Conservation (phyloP, 2,329 filamentous ascomycete genomes). For the Thermoascus crustaceus region DNA sequence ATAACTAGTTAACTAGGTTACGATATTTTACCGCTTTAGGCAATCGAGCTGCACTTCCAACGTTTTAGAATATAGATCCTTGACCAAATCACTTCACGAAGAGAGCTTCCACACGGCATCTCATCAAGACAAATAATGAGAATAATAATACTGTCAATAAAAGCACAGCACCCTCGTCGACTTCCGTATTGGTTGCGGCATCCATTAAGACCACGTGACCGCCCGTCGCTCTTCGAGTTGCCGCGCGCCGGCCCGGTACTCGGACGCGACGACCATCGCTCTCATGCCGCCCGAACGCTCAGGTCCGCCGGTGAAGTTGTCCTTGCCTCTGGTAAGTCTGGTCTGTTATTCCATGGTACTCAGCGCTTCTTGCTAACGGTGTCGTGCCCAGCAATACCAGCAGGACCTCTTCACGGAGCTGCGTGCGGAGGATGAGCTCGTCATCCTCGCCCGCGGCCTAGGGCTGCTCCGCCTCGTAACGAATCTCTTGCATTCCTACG, state of each 20-base stretch:
- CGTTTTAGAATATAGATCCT: too few species aligned
- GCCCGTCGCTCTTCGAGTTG: background rate
- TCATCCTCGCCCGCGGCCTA: slow-evolving; percentile 83
- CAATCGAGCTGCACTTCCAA: too few species aligned
- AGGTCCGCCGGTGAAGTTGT: slow-evolving; percentile 1
- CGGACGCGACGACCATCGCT: slow-evolving; percentile 9
- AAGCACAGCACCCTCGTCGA: slow-evolving; percentile 1
- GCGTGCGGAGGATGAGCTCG: slow-evolving; percentile 82
- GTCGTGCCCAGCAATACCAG: slow-evolving; percentile 61
- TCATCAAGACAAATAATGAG: too few species aligned
- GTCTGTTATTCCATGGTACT: background rate
- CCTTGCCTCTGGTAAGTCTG: background rate
- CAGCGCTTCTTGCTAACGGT: slow-evolving; percentile 8
- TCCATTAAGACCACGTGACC: background rate
- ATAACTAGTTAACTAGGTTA: too few species aligned
- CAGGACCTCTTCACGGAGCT: slow-evolving; percentile 90
- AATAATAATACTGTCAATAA: too few species aligned
- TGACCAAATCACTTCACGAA: too few species aligned
- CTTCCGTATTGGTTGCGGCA: background rate
- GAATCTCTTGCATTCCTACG: slow-evolving; percentile 95
- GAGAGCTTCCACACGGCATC: too few species aligned
- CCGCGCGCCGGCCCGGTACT: background rate
- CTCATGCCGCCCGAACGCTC: slow-evolving; percentile 1
- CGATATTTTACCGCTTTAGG: too few species aligned
- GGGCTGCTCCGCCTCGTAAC: slow-evolving; percentile 86